These are phyloP conservation scores for Ceratocystis lukuohia DNA, from an alignment of 2,329 filamentous ascomycete species.

Conservation along the genomic window DNA sequence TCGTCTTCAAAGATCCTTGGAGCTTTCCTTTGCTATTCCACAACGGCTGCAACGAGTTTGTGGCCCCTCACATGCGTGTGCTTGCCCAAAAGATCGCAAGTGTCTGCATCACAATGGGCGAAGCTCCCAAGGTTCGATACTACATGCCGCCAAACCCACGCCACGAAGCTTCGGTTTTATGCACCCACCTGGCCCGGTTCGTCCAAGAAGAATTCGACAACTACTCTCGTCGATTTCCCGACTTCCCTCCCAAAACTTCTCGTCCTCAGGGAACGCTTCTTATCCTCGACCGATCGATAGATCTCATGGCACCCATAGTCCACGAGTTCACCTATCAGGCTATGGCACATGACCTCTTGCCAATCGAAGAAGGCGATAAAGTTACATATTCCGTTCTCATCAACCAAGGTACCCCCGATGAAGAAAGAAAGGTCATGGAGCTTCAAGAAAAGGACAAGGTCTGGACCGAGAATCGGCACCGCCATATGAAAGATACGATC, in stretches of 20 bases:
- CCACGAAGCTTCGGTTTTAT: constrained; percentile 81
- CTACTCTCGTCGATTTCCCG: constrained; percentile 70
- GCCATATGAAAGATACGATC: constrained; percentile 96
- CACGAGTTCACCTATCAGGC: constrained; percentile 98
- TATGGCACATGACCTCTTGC: constrained; percentile 88
- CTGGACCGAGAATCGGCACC: constrained; percentile 88
- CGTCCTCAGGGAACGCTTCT: constrained; percentile 71
- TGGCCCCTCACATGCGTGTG: constrained; percentile 68
- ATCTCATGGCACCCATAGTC: constrained; percentile 70
- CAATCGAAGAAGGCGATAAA: constrained; percentile 79
- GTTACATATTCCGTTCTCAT: constrained; percentile 69
- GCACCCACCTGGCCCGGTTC: constrained; percentile 76
- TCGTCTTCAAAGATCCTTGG: constrained; percentile 89
- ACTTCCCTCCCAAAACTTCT: constrained; percentile 68
- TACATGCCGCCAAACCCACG: constrained; percentile 61
- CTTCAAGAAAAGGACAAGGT: constrained; percentile 82
- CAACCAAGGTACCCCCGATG: constrained; percentile 56
- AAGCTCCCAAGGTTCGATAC: constrained; percentile 87
- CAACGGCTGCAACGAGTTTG: constrained; percentile 71
- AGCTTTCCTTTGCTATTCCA: constrained; percentile 91
- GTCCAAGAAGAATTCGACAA: constrained; percentile 83
- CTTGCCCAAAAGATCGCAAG: constrained; percentile 84
- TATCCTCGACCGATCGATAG: constrained; percentile 86
- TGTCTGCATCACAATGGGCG: constrained; percentile 80
- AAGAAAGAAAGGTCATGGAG: constrained; percentile 80